A percentile compares a stretch with the other conserved stretches of the same genome.
These are phyloP conservation scores for Vachellia collinsii DNA, from an alignment of 306 rosid species.

Conservation along the genomic window DNA sequence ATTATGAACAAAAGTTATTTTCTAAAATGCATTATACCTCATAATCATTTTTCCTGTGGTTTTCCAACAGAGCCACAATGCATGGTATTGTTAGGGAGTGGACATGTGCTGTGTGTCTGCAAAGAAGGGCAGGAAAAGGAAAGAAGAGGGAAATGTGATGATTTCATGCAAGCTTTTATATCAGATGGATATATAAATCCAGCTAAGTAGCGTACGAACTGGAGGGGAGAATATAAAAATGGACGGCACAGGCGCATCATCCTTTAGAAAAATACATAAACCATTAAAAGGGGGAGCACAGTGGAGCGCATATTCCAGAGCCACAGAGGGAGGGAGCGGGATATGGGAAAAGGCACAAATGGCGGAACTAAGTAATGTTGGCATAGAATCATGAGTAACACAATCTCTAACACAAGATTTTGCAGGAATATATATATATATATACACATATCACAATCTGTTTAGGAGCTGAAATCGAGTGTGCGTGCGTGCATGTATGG, in stretches of 20 bases:
- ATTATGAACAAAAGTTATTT: too few relatives aligned
- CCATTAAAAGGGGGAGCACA: neutral
- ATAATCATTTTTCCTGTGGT: too few relatives aligned
- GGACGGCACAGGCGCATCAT: neutral
- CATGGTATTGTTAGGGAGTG: neutral
- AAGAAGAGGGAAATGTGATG: neutral
- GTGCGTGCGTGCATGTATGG: neutral
- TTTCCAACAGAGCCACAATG: too few relatives aligned
- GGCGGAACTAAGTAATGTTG: neutral
- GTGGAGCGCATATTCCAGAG: slow-evolving; percentile 32
- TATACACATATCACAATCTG: neutral
- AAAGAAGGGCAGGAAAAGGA: neutral
- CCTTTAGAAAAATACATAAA: neutral
- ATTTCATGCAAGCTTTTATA: neutral
- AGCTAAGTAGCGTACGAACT: slow-evolving; percentile 3
- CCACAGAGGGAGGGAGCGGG: neutral
- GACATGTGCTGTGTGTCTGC: slow-evolving; percentile 38
- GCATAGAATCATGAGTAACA: slow-evolving; percentile 30
- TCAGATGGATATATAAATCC: neutral
- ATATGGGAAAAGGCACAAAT: slow-evolving; percentile 13
- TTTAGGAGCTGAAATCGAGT: neutral
- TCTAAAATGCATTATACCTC: too few relatives aligned
- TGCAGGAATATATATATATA: neutral
- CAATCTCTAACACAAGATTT: slow-evolving; percentile 28
- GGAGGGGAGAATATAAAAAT: slow-evolving; percentile 20